Evolutionary conservation across 1,139 yeast species (phyloP).

Genomic region (Dujonia santamariae): DNA sequence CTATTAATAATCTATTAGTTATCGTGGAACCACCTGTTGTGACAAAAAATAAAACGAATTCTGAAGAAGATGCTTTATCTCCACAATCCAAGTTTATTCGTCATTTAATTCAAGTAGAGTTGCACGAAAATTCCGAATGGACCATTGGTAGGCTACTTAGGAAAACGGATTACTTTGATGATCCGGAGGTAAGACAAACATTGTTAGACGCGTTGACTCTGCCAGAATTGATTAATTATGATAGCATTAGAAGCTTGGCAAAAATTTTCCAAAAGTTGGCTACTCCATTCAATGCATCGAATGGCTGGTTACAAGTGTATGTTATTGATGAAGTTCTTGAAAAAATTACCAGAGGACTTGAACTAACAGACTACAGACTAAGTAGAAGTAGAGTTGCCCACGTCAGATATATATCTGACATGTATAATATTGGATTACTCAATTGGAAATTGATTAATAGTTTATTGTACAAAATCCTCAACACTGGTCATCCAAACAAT

Average conservation of each 20-base stretch:
- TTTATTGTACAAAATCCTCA: conserved; percentile 56
- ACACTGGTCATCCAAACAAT: conserved; percentile 66
- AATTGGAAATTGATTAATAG: conserved; percentile 47
- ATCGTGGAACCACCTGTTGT: conserved; percentile 58
- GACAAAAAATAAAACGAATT: conserved; percentile 19
- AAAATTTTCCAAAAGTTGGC: conserved; percentile 39
- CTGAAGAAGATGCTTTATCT: conserved; percentile 20
- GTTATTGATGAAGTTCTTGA: conserved; percentile 70
- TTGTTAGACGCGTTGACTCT: conserved; percentile 53
- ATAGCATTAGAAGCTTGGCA: conserved; percentile 51
- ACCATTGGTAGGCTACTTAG: conserved; percentile 38
- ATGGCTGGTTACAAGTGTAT: conserved; percentile 16
- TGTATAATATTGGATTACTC: conserved; percentile 51
- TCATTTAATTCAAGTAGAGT: conserved; percentile 49
- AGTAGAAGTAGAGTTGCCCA: conserved; percentile 66
- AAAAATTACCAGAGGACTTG: conserved; percentile 62
- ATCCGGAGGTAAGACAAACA: conserved; percentile 35
- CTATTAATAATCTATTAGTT: conserved; percentile 58
- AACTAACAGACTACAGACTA: conserved; percentile 55
- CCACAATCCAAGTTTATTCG: conserved; percentile 50
- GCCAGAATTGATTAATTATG: conserved; percentile 63
- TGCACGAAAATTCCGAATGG: conserved; percentile 34
- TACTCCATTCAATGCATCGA: background rate
- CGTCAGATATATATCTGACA: conserved; percentile 56
- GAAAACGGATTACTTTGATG: conserved; percentile 44